Percentiles rank a stretch among this genome's conserved stretches.
Conservation (phyloP, 139 green algal species). For the Tetraselmis striata region DNA sequence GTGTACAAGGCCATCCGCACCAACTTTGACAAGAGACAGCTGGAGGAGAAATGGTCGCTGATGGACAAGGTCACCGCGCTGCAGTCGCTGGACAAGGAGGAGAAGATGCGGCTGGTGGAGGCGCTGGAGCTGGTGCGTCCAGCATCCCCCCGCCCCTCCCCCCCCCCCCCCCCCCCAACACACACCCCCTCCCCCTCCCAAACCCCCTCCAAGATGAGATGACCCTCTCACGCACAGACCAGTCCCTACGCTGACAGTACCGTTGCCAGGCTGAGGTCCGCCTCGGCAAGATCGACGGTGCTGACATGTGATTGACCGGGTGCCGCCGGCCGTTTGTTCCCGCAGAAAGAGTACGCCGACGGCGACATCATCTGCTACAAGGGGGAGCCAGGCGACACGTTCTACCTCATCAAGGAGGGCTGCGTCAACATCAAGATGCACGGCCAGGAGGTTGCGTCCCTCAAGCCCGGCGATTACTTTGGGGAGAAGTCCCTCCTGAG, state of each 20-base stretch:
- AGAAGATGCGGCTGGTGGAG: constrained; percentile 64
- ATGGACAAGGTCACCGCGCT: constrained; percentile 60
- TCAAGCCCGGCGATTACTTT: constrained; percentile 60
- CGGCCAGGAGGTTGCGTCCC: constrained; percentile 9
- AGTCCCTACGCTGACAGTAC: background rate
- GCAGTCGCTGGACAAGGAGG: constrained; percentile 54
- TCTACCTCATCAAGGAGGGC: constrained; percentile 68
- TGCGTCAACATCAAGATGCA: constrained; percentile 25
- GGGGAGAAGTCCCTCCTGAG: constrained; percentile 69
- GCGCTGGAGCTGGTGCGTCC: constrained; percentile 58
- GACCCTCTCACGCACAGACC: too few relatives aligned
- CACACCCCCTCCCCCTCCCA: too few relatives aligned
- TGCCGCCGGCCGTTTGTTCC: too few relatives aligned
- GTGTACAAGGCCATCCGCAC: constrained; percentile 80
- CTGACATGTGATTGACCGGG: too few relatives aligned
- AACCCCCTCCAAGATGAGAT: too few relatives aligned
- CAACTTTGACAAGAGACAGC: constrained; percentile 49
- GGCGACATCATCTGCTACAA: constrained; percentile 38
- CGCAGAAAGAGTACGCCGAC: constrained; percentile 36
- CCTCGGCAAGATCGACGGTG: background rate
- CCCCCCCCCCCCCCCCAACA: too few relatives aligned
- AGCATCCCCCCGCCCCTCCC: too few relatives aligned
- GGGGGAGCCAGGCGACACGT: constrained; percentile 45
- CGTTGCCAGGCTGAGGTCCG: too few relatives aligned
- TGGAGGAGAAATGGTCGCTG: constrained; percentile 50